Base-by-base conservation (phyloP, 2,329 filamentous ascomycete genomes). In the Thielaviopsis populi region DNA sequence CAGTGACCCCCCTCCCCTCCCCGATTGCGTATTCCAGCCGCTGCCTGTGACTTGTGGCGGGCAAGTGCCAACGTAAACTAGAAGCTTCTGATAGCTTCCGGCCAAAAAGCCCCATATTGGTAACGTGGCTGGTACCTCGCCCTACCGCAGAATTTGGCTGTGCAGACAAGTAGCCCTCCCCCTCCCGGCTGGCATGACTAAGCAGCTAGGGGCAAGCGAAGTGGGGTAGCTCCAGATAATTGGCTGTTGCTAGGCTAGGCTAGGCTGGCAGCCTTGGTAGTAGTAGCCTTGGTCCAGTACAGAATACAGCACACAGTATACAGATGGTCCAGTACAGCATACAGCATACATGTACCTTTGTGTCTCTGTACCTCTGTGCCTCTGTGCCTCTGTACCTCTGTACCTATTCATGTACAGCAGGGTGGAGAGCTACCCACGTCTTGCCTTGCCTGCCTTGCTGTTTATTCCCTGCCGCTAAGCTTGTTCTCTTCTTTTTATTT, bases 51-150 rank as follows among this genome's bases (percentile, higher is more conserved):
- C 37, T 8, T 43, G 24, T 27, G 41, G 24, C 6, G 24, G 19
- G 30, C 13, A 59, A 41, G 37, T 59, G 42, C 4, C 2, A 41
- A 19, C n/a, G 17, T 10, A 27, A 27, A 62, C 63, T 65, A 65
- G 63, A 65, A 65, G 60, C 63, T 65, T 65, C 63, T 63, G 40
- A 65, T 41, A 59, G 60, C 59, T 65, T 58, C 42, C 53, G 17
- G 46, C 48, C 27, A 37, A 58, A 48, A 64, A 41, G 22, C 17
- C 37, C 24, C 40, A 24, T 13, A 37, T 30, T 37, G 42, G 19
- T 37, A 50, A 50, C 41, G 60, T 62, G 63, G 63, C 63, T 62
- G 60, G 63, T 65, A 65, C 63, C 30, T 62, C 27, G 27, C 3
- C 13, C 13, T 42, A 17, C 42, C 19, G 41, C 27, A 37, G 17